Percentiles rank a stretch among this genome's conserved stretches.
Evolutionary conservation across 2,329 filamentous ascomycete species (phyloP).

Genomic region (Claviceps maximensis): DNA sequence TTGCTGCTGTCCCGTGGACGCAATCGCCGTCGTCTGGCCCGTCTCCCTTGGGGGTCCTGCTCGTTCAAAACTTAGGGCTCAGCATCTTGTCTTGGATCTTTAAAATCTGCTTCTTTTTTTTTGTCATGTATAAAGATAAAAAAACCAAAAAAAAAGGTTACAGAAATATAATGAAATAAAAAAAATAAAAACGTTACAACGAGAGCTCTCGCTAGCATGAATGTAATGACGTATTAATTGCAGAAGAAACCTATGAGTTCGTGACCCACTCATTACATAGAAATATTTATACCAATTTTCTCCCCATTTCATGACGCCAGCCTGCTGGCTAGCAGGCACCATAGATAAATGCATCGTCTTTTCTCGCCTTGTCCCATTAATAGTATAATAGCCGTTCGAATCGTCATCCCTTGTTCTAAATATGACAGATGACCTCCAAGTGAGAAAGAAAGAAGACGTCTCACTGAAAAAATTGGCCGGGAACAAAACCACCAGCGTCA

Average conservation of each 20-base stretch:
- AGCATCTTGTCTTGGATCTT: too few species aligned
- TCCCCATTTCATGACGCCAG: constrained; percentile 3
- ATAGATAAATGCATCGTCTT: not conserved
- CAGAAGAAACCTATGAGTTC: not conserved
- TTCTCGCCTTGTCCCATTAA: not conserved
- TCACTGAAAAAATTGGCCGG: too few species aligned
- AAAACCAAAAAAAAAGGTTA: too few species aligned
- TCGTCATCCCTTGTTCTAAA: not conserved
- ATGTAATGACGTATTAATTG: not conserved
- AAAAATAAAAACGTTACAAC: too few species aligned
- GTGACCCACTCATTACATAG: constrained; percentile 3
- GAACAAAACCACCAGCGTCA: not conserved
- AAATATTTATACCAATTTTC: not conserved
- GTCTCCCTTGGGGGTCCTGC: too few species aligned
- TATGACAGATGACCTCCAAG: not conserved
- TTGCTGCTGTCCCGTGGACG: too few species aligned
- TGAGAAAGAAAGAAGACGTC: not conserved
- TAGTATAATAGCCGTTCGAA: not conserved
- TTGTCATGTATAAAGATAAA: too few species aligned
- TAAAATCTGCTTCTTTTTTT: too few species aligned
- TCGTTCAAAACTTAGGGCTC: too few species aligned
- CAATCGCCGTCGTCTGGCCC: too few species aligned
- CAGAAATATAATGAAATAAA: too few species aligned
- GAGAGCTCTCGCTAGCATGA: not conserved
- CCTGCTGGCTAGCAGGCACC: not conserved